Percentiles rank a stretch among this genome's conserved stretches.
Conservation (phyloP, 1,284 basidiomycete species). For the Ustilago curta region DNA sequence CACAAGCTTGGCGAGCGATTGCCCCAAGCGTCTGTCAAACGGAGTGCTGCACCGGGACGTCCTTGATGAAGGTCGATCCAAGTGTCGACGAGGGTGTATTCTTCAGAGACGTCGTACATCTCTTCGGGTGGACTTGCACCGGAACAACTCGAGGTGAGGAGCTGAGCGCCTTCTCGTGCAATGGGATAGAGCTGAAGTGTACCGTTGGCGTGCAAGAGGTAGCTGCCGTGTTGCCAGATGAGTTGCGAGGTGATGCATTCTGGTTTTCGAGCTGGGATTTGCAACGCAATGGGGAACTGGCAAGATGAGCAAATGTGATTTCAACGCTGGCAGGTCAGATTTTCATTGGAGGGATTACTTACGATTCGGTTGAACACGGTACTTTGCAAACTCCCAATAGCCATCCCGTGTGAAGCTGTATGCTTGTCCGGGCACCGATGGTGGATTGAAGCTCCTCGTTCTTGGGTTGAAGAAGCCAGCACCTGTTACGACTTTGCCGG, state of each 20-base stretch:
- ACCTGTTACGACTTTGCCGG: constrained; percentile 60
- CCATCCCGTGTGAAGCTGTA: constrained; percentile 68
- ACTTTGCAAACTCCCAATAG: constrained; percentile 66
- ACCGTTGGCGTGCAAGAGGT: constrained; percentile 56
- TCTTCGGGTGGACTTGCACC: constrained; percentile 31
- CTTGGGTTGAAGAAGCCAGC: constrained; percentile 64
- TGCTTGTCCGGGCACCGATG: constrained; percentile 57
- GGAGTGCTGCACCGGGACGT: constrained; percentile 15
- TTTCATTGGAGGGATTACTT: constrained; percentile 17
- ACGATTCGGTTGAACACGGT: constrained; percentile 60
- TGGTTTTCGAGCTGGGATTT: constrained; percentile 41
- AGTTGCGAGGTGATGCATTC: constrained; percentile 63
- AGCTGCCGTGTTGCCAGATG: constrained; percentile 69
- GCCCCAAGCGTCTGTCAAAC: constrained; percentile 43
- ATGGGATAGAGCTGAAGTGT: constrained; percentile 44
- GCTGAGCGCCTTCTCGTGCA: constrained; percentile 42
- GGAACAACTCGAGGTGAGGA: constrained; percentile 37
- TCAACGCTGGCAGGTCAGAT: too few species aligned
- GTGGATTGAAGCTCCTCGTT: constrained; percentile 63
- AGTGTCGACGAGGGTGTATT: constrained; percentile 46
- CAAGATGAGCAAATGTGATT: neutral
- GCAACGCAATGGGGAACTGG: neutral
- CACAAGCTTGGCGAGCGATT: constrained; percentile 44
- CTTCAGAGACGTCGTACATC: constrained; percentile 45
- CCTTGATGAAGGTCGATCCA: constrained; percentile 44